Conservation (phyloP, 352 stramenopile genomes). For the Aphanomyces euteiches region DNA sequence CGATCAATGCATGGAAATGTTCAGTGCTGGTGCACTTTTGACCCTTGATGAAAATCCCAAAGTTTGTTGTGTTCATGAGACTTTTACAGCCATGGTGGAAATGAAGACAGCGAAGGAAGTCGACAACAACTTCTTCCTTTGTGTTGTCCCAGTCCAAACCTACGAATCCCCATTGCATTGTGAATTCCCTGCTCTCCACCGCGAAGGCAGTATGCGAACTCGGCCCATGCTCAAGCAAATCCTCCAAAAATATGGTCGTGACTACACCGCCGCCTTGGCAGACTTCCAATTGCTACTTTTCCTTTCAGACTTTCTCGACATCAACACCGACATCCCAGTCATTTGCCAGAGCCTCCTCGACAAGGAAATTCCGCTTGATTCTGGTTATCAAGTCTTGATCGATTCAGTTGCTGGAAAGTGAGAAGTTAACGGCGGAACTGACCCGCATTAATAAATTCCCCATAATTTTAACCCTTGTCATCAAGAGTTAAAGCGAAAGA, state of each 20-base stretch:
- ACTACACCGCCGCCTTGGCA: slow-evolving; percentile 87
- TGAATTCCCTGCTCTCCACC: slow-evolving; percentile 93
- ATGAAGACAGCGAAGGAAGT: slow-evolving; percentile 88
- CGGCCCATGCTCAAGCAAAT: slow-evolving; percentile 91
- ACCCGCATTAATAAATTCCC: too few species aligned
- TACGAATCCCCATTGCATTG: slow-evolving; percentile 90
- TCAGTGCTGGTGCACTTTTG: slow-evolving; percentile 90
- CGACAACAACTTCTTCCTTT: slow-evolving; percentile 98
- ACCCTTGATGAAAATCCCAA: slow-evolving; percentile 87
- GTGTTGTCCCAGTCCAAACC: slow-evolving; percentile 93
- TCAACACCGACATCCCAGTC: slow-evolving; percentile 87
- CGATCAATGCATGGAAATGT: slow-evolving; percentile 98
- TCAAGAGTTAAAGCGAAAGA: neutral
- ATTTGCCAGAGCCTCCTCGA: slow-evolving; percentile 92
- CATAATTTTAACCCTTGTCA: neutral
- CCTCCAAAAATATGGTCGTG: slow-evolving; percentile 60
- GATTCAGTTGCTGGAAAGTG: slow-evolving; percentile 85
- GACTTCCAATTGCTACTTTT: slow-evolving; percentile 97
- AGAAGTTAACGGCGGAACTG: neutral
- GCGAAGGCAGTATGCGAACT: slow-evolving; percentile 73
- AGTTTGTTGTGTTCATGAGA: slow-evolving; percentile 90
- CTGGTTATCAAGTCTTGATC: slow-evolving; percentile 95
- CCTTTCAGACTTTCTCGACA: slow-evolving; percentile 90
- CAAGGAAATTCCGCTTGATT: slow-evolving; percentile 86
- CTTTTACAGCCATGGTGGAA: slow-evolving; percentile 97